Evolutionary conservation across 306 rosid genomes (phyloP).

Genomic region (Dicorynia guianensis): DNA sequence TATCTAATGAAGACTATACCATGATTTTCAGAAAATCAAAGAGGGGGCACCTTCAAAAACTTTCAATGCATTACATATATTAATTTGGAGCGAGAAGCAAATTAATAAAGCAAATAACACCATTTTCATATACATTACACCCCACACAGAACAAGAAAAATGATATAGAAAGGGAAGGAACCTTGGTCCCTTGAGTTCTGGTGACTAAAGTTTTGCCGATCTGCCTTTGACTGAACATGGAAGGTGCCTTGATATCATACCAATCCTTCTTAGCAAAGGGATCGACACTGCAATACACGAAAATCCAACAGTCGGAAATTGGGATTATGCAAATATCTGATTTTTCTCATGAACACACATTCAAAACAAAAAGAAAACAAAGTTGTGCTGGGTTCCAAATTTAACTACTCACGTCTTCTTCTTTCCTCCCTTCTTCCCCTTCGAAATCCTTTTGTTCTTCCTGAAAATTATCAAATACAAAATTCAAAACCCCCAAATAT

Average conservation of each 20-base stretch:
- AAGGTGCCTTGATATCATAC: background rate
- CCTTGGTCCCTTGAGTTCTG: slow-evolving; percentile 61
- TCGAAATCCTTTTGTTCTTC: slow-evolving; percentile 56
- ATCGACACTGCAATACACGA: background rate
- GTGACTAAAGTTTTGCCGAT: slow-evolving; percentile 33
- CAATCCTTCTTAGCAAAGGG: slow-evolving; percentile 1
- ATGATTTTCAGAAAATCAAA: too few relatives aligned
- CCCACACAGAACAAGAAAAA: too few relatives aligned
- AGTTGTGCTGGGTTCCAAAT: background rate
- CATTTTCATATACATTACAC: too few relatives aligned
- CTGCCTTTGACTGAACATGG: background rate
- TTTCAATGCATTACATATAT: too few relatives aligned
- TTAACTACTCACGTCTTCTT: slow-evolving; percentile 52
- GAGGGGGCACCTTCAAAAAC: too few relatives aligned
- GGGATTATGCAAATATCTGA: too few relatives aligned
- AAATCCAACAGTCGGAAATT: too few relatives aligned
- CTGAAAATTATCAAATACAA: slow-evolving; percentile 38
- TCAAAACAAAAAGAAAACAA: background rate
- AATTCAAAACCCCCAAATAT: background rate
- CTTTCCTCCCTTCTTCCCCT: slow-evolving; percentile 60
- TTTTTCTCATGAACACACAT: too few relatives aligned
- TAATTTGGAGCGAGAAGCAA: too few relatives aligned
- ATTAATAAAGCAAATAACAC: too few relatives aligned
- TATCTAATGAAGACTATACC: too few relatives aligned
- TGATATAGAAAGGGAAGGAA: background rate